A percentile compares a stretch with the other conserved stretches of the same genome.
phyloP scores from a whole-genome alignment of 495 filamentous ascomycete species.

The Xylaria intraflava region DNA sequence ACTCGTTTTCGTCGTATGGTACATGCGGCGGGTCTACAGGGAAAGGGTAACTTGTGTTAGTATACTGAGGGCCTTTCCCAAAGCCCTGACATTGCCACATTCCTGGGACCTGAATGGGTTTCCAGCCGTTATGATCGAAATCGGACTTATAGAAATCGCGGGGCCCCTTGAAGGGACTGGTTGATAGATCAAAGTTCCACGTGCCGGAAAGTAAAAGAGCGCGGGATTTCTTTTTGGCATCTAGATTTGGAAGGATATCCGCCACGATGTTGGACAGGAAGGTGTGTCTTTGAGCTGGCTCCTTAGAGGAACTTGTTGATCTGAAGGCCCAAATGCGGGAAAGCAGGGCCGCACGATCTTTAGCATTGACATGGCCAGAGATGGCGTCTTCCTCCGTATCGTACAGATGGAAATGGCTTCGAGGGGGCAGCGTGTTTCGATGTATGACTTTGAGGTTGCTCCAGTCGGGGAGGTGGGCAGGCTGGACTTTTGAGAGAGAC shows the following conservation, averaged over 20 bases:
- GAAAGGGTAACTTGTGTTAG: slow-evolving; percentile 58
- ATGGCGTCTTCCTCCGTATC: slow-evolving; percentile 26
- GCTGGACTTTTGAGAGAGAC: slow-evolving; percentile 13
- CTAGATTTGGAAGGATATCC: slow-evolving; percentile 21
- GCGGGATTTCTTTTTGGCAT: slow-evolving; percentile 26
- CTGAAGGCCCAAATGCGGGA: slow-evolving; percentile 56
- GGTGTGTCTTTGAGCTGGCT: slow-evolving; percentile 54
- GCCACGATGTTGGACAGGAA: slow-evolving; percentile 37
- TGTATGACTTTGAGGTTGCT: slow-evolving; percentile 56
- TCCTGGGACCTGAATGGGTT: slow-evolving; percentile 54
- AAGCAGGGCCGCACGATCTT: slow-evolving; percentile 37
- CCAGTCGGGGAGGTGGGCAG: slow-evolving; percentile 46
- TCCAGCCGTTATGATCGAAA: slow-evolving; percentile 40
- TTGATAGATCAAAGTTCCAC: slow-evolving; percentile 52
- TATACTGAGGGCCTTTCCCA: slow-evolving; percentile 57
- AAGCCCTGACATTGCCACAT: slow-evolving; percentile 68
- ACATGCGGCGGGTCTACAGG: slow-evolving; percentile 55
- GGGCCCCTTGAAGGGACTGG: slow-evolving; percentile 42
- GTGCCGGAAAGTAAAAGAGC: slow-evolving; percentile 47
- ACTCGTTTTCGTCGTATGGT: slow-evolving; percentile 58
- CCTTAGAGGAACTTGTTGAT: slow-evolving; percentile 41
- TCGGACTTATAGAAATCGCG: slow-evolving; percentile 33
- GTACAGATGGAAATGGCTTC: slow-evolving; percentile 53
- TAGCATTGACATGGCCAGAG: slow-evolving; percentile 13
- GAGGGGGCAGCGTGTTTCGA: slow-evolving; percentile 56